Evolutionary conservation across 179 eudicot genomes (phyloP), one percentile per base, ranked within the genome.

Genomic region (Dionaea muscipula): DNA sequence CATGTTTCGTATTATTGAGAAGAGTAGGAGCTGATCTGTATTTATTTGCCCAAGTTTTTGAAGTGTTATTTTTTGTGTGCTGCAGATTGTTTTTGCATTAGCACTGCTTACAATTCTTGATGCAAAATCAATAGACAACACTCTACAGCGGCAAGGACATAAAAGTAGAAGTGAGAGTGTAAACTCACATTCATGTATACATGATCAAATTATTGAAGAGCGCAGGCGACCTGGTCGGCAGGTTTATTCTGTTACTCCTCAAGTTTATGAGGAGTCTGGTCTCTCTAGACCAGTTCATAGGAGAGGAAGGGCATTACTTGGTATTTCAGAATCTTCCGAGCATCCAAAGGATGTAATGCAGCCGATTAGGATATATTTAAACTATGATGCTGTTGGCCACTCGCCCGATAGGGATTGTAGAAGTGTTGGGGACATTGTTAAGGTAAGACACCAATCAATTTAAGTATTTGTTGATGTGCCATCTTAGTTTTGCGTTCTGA

Each of bases 351-450:
- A 83, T 71, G 77, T 57, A 23, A 86, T 76, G 71, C 78, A 73
- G 48, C 95, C 95, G 27, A 90, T 90, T 59, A 82, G 97, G 40
- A 90, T 90, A 53, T 90, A 69, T 70, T 72, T 90, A 70, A 90
- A 90, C 64, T 90, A 90, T 75, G 97, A 90, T 67, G 97, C 97
- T 41, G 97, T 90, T 54, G 97, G 97, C 35, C 95, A 84, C 70
- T 86, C 91, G 2, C 70, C 83, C 44, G 97, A 90, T 65, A 75
- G 97, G 68, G 97, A 90, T 56, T 90, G 97, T 62, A 72, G 71
- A 67, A 80, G 71, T 55, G 84, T 80, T 43, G 95, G 97, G 19
- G 87, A 81, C 64, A 82, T 84, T 55, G 95, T 90, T 9, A 90
- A 90, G 95, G 97, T 71, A 68, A 75, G 61, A n/a, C 14, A 21